Evolutionary conservation across 2,329 filamentous ascomycete species (phyloP).

Genomic region (Coccinonectria pachysandricola): DNA sequence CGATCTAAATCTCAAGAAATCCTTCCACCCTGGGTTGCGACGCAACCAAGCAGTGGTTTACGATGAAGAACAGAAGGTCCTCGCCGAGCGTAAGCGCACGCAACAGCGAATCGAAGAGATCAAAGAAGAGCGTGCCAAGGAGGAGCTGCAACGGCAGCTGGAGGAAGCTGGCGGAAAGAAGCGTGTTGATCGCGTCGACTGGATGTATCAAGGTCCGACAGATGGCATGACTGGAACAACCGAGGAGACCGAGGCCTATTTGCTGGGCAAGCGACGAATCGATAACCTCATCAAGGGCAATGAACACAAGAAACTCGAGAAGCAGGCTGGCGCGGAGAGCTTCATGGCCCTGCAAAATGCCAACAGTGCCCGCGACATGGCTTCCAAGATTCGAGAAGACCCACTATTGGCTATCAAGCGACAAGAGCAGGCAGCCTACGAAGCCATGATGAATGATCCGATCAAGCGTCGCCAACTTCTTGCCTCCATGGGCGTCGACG

Average conservation of each 20-base stretch:
- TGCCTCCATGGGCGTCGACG: slow-evolving; percentile 47
- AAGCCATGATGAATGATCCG: slow-evolving; percentile 70
- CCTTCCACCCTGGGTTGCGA: slow-evolving; percentile 85
- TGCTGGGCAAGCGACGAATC: slow-evolving; percentile 86
- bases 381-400: slow-evolving; percentile 80
- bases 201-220: slow-evolving; percentile 93
- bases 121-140: slow-evolving; percentile 83
- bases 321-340: slow-evolving; percentile 52
- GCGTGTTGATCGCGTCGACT: slow-evolving; percentile 76
- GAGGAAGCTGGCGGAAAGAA: slow-evolving; percentile 80
- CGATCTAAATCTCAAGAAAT: slow-evolving; percentile 90
- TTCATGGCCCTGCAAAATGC: slow-evolving; percentile 56
- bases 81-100: slow-evolving; percentile 89
- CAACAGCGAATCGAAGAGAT: slow-evolving; percentile 88
- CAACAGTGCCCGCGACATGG: slow-evolving; percentile 68
- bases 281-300: slow-evolving; percentile 72
- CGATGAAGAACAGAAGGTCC: slow-evolving; percentile 82
- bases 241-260: slow-evolving; percentile 88
- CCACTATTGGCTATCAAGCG: slow-evolving; percentile 88
- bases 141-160: slow-evolving; percentile 82
- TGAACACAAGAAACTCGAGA: slow-evolving; percentile 72
- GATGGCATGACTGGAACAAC: slow-evolving; percentile 63
- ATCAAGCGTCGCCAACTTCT: slow-evolving; percentile 58
- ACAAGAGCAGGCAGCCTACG: slow-evolving; percentile 75
- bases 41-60: slow-evolving; percentile 87